phyloP scores from a whole-genome alignment of 495 filamentous ascomycete genomes.

The Penicillium lividum region DNA sequence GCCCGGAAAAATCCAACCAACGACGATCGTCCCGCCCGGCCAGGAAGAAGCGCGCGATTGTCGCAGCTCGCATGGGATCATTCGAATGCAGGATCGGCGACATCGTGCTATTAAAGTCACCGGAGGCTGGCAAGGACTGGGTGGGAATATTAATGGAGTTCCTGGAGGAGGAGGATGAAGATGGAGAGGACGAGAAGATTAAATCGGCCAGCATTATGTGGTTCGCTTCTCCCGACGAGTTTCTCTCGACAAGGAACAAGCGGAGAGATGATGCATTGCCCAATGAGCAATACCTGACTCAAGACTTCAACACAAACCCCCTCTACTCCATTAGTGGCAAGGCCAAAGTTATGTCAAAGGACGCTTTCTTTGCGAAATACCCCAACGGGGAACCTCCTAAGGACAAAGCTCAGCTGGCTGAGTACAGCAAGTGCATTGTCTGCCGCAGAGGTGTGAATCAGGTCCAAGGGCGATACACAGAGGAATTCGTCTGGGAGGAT shows the following conservation, averaged over 20 bases:
- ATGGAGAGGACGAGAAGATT: slow-evolving; percentile 49
- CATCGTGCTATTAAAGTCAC: slow-evolving; percentile 80
- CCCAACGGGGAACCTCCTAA: slow-evolving; percentile 76
- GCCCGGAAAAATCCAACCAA: slow-evolving; percentile 30
- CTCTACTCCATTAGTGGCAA: slow-evolving; percentile 90
- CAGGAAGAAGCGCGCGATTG: slow-evolving; percentile 50
- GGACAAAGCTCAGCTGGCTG: slow-evolving; percentile 55
- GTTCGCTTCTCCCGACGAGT: slow-evolving; percentile 90
- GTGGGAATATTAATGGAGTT: slow-evolving; percentile 86
- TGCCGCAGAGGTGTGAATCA: slow-evolving; percentile 89
- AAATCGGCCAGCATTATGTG: slow-evolving; percentile 79
- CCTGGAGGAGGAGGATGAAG: slow-evolving; percentile 62
- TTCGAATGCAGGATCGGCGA: slow-evolving; percentile 85
- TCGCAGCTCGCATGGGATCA: slow-evolving; percentile 81
- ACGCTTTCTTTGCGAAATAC: slow-evolving; percentile 64
- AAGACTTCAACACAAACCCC: slow-evolving; percentile 79
- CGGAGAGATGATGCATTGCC: slow-evolving; percentile 78
- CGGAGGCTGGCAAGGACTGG: slow-evolving; percentile 81
- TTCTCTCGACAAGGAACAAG: slow-evolving; percentile 71
- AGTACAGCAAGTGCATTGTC: slow-evolving; percentile 86
- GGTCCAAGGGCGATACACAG: slow-evolving; percentile 83
- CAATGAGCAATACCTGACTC: slow-evolving; percentile 92
- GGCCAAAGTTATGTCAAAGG: slow-evolving; percentile 73
- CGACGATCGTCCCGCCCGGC: slow-evolving; percentile 34
- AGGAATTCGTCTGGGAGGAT: slow-evolving; percentile 91